Conservation (phyloP, 2,329 filamentous ascomycete genomes). For the Coleophoma cylindrospora region DNA sequence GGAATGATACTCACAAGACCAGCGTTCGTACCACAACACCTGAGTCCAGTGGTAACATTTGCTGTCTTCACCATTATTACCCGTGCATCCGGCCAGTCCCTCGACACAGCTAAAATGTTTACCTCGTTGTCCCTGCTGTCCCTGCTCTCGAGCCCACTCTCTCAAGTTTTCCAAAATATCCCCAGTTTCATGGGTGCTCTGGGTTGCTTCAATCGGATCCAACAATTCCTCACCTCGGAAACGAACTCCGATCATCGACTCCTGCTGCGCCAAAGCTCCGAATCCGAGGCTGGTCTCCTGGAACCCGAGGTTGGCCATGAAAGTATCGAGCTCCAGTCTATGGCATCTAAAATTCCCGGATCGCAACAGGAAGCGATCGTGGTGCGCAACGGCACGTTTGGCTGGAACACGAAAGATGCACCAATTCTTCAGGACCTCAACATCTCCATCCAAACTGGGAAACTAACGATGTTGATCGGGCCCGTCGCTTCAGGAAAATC, state of each 20-base stretch:
- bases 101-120: constrained; percentile 8
- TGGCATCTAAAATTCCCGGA: too few relatives aligned
- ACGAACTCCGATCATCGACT: background rate
- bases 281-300: background rate
- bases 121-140: constrained; percentile 20
- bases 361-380: background rate
- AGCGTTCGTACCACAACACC: background rate
- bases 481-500: constrained; percentile 27
- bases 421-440: background rate
- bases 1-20: background rate
- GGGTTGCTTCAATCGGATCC: constrained; percentile 18
- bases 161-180: constrained; percentile 14
- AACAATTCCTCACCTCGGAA: constrained; percentile 16
- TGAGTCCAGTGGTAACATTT: background rate
- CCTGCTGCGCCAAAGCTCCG: background rate
- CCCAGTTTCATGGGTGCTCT: constrained; percentile 12
- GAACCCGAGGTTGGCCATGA: background rate
- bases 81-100: background rate
- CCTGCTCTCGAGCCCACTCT: constrained; percentile 13
- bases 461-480: constrained; percentile 22
- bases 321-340: background rate
- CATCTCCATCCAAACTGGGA: background rate
- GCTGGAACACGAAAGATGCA: background rate
- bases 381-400: background rate
- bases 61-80: background rate